Evolutionary conservation across 2,329 filamentous ascomycete species (phyloP).

Genomic region (Penicillium aurantiogriseum): DNA sequence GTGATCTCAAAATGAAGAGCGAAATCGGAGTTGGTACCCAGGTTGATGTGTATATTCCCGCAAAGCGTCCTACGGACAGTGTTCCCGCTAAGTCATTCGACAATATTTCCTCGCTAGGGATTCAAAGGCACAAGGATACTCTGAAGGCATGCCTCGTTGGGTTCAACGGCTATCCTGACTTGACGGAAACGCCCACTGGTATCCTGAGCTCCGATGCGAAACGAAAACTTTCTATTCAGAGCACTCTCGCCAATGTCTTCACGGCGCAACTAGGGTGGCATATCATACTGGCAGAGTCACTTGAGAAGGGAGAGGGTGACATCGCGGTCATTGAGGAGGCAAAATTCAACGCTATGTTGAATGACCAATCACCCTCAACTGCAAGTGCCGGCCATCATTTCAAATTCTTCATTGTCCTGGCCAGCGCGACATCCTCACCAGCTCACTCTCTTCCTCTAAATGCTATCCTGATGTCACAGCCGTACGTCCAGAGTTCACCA

Average conservation of each 20-base stretch:
- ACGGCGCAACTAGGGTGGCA: constrained; percentile 25
- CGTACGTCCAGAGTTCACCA: constrained; percentile 18
- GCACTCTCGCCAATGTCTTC: constrained; percentile 26
- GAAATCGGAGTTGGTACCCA: constrained; percentile 29
- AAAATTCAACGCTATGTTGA: constrained; percentile 16
- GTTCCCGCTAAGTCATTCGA: background rate
- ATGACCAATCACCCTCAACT: constrained; percentile 8
- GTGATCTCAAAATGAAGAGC: constrained; percentile 55
- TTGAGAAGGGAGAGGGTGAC: constrained; percentile 25
- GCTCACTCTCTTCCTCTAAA: constrained; percentile 7
- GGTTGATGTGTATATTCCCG: constrained; percentile 31
- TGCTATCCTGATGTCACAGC: constrained; percentile 27
- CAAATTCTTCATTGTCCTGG: constrained; percentile 26
- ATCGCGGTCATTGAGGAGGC: constrained; percentile 31
- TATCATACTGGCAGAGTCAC: constrained; percentile 25
- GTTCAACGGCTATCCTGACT: constrained; percentile 25
- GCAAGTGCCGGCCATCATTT: constrained; percentile 1
- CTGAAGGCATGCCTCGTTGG: constrained; percentile 29
- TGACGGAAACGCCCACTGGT: constrained; percentile 23
- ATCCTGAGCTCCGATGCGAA: constrained; percentile 28
- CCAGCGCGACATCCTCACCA: constrained; percentile 1
- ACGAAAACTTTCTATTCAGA: constrained; percentile 29
- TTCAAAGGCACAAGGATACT: background rate
- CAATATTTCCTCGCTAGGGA: background rate
- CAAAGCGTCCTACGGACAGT: constrained; percentile 8